These are phyloP conservation scores for Kwoniella mangroviensis DNA, from an alignment of 768 basidiomycete genomes.

Conservation along the genomic window DNA sequence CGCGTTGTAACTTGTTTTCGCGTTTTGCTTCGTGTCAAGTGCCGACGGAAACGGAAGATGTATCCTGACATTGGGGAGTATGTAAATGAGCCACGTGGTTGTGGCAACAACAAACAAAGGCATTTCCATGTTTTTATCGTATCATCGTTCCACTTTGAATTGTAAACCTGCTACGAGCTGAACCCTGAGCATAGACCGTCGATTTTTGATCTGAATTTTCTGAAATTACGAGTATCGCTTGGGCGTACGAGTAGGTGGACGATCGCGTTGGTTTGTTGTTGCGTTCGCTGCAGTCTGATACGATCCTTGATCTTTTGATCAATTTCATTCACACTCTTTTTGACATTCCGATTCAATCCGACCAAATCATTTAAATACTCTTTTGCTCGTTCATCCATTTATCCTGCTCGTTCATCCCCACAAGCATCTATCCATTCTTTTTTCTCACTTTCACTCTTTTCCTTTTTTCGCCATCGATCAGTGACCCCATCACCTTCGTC, in stretches of 20 bases:
- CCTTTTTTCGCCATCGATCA: not conserved
- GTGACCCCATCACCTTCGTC: not conserved
- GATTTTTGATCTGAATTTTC: not conserved
- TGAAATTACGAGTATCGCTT: not conserved
- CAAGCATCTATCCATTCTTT: constrained; percentile 12
- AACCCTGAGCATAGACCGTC: constrained; percentile 6
- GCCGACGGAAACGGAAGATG: not conserved
- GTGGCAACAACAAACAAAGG: constrained; percentile 13
- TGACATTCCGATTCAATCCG: constrained; percentile 23
- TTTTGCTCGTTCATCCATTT: constrained; percentile 2
- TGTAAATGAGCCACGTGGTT: not conserved
- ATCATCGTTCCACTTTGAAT: constrained; percentile 10
- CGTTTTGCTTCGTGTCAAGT: not conserved
- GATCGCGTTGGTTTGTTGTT: constrained; percentile 1
- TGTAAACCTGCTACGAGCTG: not conserved
- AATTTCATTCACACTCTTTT: not conserved
- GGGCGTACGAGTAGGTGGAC: not conserved
- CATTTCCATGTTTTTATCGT: not conserved
- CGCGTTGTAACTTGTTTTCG: not conserved
- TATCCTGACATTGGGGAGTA: not conserved
- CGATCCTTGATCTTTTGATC: constrained; percentile 5
- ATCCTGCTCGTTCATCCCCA: not conserved
- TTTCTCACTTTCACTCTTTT: constrained; percentile 1
- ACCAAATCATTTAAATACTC: not conserved
- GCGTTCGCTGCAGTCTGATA: constrained; percentile 2